Conservation (phyloP, 2,329 filamentous ascomycete genomes). For the Verticillium tricorpus region DNA sequence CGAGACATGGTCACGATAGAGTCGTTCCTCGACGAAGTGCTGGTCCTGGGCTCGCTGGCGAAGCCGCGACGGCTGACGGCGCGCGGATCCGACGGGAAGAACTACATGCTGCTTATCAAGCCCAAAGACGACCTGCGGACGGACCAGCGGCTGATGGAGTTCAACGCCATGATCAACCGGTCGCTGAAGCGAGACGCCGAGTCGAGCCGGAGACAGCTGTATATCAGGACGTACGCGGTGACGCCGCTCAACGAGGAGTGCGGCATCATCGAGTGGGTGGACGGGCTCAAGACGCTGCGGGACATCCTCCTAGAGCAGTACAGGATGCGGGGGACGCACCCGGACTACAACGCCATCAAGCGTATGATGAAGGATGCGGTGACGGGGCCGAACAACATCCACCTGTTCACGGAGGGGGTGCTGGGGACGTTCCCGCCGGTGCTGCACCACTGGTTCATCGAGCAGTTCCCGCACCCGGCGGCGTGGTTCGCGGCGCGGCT, state of each 20-base stretch:
- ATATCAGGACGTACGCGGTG: slow-evolving; percentile 96
- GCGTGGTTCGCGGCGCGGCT: slow-evolving; percentile 88
- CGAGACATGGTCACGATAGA: slow-evolving; percentile 80
- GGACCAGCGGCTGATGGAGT: slow-evolving; percentile 98
- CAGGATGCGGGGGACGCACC: slow-evolving; percentile 64
- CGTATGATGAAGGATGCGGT: slow-evolving; percentile 60
- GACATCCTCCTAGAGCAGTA: slow-evolving; percentile 84
- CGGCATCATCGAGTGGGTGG: slow-evolving; percentile 97
- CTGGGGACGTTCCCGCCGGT: slow-evolving; percentile 71
- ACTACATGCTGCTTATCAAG: slow-evolving; percentile 90
- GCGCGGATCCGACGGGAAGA: slow-evolving; percentile 80
- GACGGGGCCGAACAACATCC: slow-evolving; percentile 53
- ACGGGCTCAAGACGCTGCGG: slow-evolving; percentile 87
- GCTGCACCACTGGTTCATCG: slow-evolving; percentile 90
- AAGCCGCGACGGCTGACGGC: slow-evolving; percentile 87
- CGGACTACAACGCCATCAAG: slow-evolving; percentile 65
- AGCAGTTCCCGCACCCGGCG: slow-evolving; percentile 89
- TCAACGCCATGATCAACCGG: slow-evolving; percentile 96
- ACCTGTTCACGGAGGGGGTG: slow-evolving; percentile 66
- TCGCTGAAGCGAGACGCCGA: slow-evolving; percentile 89
- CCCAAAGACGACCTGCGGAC: slow-evolving; percentile 97
- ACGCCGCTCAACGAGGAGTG: slow-evolving; percentile 97
- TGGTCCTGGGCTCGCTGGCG: slow-evolving; percentile 86
- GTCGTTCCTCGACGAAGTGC: slow-evolving; percentile 78
- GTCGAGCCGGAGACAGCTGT: slow-evolving; percentile 82